Base-by-base conservation (phyloP, 148 eudicot genomes). In the Spergularia marina region DNA sequence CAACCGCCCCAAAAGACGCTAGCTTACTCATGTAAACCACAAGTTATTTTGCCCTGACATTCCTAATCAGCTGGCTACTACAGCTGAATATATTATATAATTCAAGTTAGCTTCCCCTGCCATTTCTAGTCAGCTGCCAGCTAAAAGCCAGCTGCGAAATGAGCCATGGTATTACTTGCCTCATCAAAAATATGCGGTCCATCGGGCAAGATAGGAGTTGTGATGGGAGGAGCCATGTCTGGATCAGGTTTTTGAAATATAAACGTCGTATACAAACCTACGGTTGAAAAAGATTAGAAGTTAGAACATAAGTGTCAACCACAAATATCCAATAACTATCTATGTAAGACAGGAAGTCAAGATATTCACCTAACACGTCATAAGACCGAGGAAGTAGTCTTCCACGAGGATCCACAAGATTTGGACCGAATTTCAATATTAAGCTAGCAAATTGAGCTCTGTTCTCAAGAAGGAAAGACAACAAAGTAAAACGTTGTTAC, bases 171-270 rank as follows among this genome's bases (percentile, higher is more conserved):
- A 12, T 80, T 73, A 86, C 91, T 89, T 85, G 85, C 99, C 94
- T 92, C 99, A 15, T 92, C 94, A 68, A 76, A 85, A 64, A 78
- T 77, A 76, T 81, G 89, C 70, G 73, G 85, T 77, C 83, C 85
- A 76, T 88, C 94, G 21, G 85, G 88, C 78, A 89, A 77, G 52
- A 90, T 20, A 0, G 99, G 99, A 41, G 99, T 95, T 87, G 84
- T 88, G 76, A 95, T 91, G 52, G 99, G 99, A 65, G 99, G 97
- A 59, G 83, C 83, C 84, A 87, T 82, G 84, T 92, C 97, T 6
- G 97, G 99, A 77, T 95, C 99, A 60, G 96, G 98, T 89, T 95
- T 95, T 85, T 87, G 93, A 82, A 95, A 95, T 71, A 95, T 85
- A 74, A 92, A 92, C 76, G 91, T 89, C 17, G 96, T 90, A 76